These are phyloP conservation scores for Eucalyptus regnans DNA, from an alignment of 345 rosid species.

Conservation along the genomic window DNA sequence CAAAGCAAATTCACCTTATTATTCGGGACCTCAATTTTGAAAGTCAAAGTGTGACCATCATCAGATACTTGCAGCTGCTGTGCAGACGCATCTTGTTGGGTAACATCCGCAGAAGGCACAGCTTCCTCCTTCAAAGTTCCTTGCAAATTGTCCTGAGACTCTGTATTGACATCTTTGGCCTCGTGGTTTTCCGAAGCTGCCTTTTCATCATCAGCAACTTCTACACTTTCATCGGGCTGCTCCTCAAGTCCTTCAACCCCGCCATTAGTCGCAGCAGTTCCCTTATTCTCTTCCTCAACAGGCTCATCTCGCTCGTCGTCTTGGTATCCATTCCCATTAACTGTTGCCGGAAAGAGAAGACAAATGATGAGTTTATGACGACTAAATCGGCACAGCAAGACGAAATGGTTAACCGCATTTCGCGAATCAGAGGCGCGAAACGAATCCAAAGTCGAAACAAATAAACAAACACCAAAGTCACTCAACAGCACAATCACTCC, in stretches of 20 bases:
- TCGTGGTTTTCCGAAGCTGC: background rate
- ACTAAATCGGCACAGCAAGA: background rate
- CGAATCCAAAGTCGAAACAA: background rate
- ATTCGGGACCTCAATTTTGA: conserved; percentile 73
- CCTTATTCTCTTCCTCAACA: background rate
- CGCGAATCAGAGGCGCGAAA: background rate
- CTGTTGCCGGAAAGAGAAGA: background rate
- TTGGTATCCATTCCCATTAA: background rate
- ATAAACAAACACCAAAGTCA: background rate
- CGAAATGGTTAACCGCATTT: background rate
- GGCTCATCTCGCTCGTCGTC: background rate
- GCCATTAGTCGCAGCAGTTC: background rate
- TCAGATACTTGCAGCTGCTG: background rate
- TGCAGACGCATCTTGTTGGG: background rate
- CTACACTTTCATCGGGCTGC: background rate
- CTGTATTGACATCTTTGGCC: background rate
- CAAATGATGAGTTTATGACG: background rate
- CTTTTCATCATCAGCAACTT: background rate
- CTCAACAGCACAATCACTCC: background rate
- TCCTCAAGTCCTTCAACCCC: background rate
- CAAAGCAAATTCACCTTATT: conserved; percentile 39
- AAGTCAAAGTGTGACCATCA: conserved; percentile 27
- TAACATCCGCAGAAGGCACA: background rate
- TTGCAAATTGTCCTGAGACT: background rate
- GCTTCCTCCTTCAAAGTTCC: background rate